These are phyloP conservation scores for Rhizophlyctis rosea DNA, from an alignment of 192 early-diverging fungal species.

Conservation along the genomic window DNA sequence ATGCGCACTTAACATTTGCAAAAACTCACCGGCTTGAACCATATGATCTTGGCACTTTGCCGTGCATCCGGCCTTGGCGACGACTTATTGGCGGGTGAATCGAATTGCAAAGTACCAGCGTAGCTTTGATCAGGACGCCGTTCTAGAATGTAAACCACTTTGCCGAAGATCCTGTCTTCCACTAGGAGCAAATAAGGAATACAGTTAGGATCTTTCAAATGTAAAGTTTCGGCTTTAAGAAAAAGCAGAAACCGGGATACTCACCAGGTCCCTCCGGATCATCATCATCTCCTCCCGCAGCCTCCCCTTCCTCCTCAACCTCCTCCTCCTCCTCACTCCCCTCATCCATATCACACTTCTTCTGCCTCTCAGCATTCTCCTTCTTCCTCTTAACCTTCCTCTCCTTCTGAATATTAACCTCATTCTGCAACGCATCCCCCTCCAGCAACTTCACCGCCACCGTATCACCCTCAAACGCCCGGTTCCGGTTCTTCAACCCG, in stretches of 20 bases:
- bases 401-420: conserved; percentile 54
- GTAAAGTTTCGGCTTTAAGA: neutral
- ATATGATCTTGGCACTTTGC: conserved; percentile 49
- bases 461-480: conserved; percentile 80
- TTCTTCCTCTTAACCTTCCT: conserved; percentile 28
- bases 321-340: conserved; percentile 48
- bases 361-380: conserved; percentile 41
- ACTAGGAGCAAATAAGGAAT: conserved; percentile 8
- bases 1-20: too few relatives aligned
- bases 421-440: conserved; percentile 58
- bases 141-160: conserved; percentile 46
- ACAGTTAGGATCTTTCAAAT: neutral
- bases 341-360: conserved; percentile 53
- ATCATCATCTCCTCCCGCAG: neutral
- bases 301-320: conserved; percentile 45
- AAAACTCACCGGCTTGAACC: conserved; percentile 75
- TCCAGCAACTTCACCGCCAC: conserved; percentile 74
- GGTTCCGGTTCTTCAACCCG: conserved; percentile 72
- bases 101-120: conserved; percentile 44
- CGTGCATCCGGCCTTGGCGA: conserved; percentile 21
- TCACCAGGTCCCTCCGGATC: neutral
- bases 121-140: conserved; percentile 23
- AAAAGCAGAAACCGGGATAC: neutral
- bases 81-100: conserved; percentile 20
- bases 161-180: conserved; percentile 39